Evolutionary conservation across 768 basidiomycete genomes (phyloP).

Genomic region (Hemileccinum rubropunctum): DNA sequence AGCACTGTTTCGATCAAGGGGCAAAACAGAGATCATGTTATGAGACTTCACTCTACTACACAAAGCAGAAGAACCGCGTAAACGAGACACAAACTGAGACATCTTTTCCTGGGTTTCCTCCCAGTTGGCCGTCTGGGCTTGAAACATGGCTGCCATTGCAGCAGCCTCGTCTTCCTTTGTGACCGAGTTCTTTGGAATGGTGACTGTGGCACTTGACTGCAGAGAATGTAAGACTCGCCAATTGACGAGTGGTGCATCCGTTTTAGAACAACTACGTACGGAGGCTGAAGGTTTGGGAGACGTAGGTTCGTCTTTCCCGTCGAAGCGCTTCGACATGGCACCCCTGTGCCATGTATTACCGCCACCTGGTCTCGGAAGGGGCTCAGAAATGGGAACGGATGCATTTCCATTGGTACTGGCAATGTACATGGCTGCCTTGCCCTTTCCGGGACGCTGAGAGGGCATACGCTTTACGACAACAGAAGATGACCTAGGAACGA

Average conservation of each 20-base stretch:
- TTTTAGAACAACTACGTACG: constrained; percentile 34
- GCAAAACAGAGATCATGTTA: constrained; percentile 52
- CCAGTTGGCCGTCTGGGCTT: constrained; percentile 92
- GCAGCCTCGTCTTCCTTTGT: constrained; percentile 81
- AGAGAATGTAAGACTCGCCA: constrained; percentile 27
- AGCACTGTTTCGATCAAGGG: constrained; percentile 48
- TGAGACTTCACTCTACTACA: constrained; percentile 74
- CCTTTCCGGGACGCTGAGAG: constrained; percentile 75
- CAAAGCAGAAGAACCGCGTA: constrained; percentile 49
- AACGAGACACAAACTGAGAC: constrained; percentile 90
- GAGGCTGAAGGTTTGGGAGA: constrained; percentile 23
- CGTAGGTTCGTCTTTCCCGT: constrained; percentile 66
- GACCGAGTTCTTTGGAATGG: constrained; percentile 40
- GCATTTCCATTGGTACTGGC: constrained; percentile 42
- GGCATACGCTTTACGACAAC: constrained; percentile 92
- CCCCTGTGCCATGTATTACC: constrained; percentile 61
- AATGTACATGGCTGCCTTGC: constrained; percentile 77
- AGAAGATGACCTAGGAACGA: constrained; percentile 93
- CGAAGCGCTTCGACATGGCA: constrained; percentile 87
- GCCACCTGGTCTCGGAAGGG: constrained; percentile 39
- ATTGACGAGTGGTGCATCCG: constrained; percentile 17
- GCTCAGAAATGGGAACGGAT: constrained; percentile 47
- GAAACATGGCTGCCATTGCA: constrained; percentile 98
- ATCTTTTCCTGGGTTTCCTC: constrained; percentile 99
- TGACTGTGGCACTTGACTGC: constrained; percentile 35